Conservation (phyloP, 371 early-diverging fungal species). For the Choanephora cucurbitarum region DNA sequence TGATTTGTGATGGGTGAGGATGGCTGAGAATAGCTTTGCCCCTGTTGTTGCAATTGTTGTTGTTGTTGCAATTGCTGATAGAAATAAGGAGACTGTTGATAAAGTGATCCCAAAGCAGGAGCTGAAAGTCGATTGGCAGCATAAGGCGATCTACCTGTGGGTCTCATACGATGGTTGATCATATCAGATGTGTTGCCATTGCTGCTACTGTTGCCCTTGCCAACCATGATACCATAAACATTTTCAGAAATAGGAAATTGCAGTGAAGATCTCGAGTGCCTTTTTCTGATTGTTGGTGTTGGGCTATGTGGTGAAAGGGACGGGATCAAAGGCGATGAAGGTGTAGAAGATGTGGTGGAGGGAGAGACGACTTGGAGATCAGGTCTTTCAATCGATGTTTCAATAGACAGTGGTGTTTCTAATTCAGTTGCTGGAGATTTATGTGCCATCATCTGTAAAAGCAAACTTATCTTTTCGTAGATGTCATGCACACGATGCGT, state of each 20-base stretch:
- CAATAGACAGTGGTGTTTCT: not conserved
- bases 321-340: conserved; percentile 23
- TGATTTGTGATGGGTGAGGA: conserved; percentile 20
- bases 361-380: conserved; percentile 14
- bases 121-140: conserved; percentile 35
- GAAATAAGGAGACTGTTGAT: conserved; percentile 24
- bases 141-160: conserved; percentile 15
- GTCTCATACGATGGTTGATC: conserved; percentile 13
- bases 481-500: not conserved
- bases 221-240: conserved; percentile 3
- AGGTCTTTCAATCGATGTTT: conserved; percentile 4
- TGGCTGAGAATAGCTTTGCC: conserved; percentile 16
- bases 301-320: conserved; percentile 22
- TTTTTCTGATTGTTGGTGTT: conserved; percentile 12
- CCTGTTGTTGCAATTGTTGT: conserved; percentile 5
- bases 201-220: conserved; percentile 8
- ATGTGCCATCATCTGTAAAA: conserved; percentile 8
- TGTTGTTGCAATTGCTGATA: conserved; percentile 22
- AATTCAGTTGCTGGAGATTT: conserved; percentile 27
- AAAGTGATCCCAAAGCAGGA: conserved; percentile 26
- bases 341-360: conserved; percentile 27
- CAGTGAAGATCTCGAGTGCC: conserved; percentile 18
- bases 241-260: conserved; percentile 15
- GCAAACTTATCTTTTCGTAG: conserved; percentile 11
- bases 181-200: conserved; percentile 8